Evolutionary conservation across 352 stramenopile species (phyloP).

Genomic region (Globisporangium spinosum): DNA sequence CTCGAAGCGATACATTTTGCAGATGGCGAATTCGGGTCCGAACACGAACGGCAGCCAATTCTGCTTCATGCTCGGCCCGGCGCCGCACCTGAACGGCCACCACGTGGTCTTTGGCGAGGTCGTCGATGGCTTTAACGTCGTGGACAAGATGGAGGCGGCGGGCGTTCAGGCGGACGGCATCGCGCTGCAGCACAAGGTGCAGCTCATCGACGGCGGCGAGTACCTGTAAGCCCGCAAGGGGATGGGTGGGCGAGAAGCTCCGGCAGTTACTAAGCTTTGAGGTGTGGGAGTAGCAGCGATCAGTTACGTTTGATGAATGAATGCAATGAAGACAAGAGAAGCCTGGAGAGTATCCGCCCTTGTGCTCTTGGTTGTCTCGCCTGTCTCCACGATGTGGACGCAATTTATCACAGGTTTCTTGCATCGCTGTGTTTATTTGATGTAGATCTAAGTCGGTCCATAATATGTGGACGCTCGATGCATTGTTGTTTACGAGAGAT

Average conservation of each 20-base stretch:
- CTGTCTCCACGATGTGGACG: background rate
- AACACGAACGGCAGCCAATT: conserved; percentile 99
- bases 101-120: conserved; percentile 87
- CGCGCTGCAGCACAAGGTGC: conserved; percentile 68
- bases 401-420: background rate
- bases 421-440: background rate
- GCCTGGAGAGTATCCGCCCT: background rate
- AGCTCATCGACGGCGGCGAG: conserved; percentile 71
- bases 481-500: conserved; percentile 26
- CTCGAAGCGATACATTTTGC: conserved; percentile 77
- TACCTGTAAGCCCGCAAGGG: conserved; percentile 26
- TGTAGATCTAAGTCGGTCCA: background rate
- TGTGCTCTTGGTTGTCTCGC: background rate
- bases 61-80: conserved; percentile 94
- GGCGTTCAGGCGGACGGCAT: conserved; percentile 62
- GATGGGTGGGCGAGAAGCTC: background rate
- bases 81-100: conserved; percentile 75
- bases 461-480: background rate
- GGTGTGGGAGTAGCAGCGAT: background rate
- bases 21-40: conserved; percentile 97
- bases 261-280: background rate
- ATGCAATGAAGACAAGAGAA: background rate
- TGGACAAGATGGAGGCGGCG: conserved; percentile 78
- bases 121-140: conserved; percentile 76
- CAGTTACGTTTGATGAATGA: background rate